Conservation (phyloP, 2,329 filamentous ascomycete genomes). For the Bipolaris victoriae region DNA sequence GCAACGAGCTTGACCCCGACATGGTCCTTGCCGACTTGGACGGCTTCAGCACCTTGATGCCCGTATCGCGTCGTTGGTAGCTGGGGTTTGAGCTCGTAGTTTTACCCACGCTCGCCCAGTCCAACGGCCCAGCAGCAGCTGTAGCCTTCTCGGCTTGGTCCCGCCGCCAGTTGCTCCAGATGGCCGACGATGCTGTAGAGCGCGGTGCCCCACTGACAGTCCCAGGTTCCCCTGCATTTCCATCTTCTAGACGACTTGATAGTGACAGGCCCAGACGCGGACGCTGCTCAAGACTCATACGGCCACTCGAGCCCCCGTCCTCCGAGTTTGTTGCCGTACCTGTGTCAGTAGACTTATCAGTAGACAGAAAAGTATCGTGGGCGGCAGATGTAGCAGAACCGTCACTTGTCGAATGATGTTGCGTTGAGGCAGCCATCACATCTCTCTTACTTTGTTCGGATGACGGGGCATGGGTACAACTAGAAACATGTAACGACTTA, state of each 20-base stretch:
- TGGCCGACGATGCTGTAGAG: conserved; percentile 49
- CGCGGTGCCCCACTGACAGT: conserved; percentile 29
- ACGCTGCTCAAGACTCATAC: conserved; percentile 42
- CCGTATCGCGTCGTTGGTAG: conserved; percentile 72
- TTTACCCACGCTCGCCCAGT: conserved; percentile 63
- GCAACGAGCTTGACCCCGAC: conserved; percentile 42
- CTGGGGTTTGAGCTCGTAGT: conserved; percentile 62
- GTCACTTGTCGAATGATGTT: conserved; percentile 8
- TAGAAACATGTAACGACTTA: conserved; percentile 73
- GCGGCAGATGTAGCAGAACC: conserved; percentile 2
- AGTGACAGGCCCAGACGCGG: conserved; percentile 28
- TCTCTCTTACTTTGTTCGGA: conserved; percentile 8
- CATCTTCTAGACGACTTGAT: conserved; percentile 27
- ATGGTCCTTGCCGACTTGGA: conserved; percentile 66
- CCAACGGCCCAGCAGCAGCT: conserved; percentile 47
- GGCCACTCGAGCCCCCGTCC: conserved; percentile 36
- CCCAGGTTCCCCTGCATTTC: conserved; percentile 29
- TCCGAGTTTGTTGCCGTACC: conserved; percentile 32
- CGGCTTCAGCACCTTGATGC: conserved; percentile 91
- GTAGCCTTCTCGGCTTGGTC: conserved; percentile 44
- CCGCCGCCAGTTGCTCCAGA: conserved; percentile 58
- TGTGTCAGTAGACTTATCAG: conserved; percentile 23
- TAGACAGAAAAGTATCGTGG: conserved; percentile 10
- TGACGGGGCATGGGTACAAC: conserved; percentile 20
- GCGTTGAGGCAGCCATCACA: conserved; percentile 7